These are phyloP conservation scores for Globisporangium recalcitrans DNA, from an alignment of 352 stramenopile species.

Conservation along the genomic window DNA sequence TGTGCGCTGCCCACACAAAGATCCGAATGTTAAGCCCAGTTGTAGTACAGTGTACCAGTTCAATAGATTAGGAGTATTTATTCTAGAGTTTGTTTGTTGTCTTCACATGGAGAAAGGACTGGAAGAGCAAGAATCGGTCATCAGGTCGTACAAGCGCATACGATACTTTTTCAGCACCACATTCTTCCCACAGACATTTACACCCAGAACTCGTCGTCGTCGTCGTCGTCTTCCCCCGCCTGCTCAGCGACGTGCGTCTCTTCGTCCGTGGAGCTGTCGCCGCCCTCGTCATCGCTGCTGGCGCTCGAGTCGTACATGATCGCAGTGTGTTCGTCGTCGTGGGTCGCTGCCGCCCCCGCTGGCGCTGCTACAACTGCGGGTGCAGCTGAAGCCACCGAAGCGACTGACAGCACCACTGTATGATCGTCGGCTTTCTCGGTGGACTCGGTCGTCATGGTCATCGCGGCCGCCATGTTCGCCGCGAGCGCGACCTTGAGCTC, in stretches of 20 bases:
- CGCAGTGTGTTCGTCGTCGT: background rate
- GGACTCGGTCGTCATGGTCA: slow-evolving; percentile 8
- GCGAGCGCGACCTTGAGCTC: slow-evolving; percentile 38
- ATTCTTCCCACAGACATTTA: too few species aligned
- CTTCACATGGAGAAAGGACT: background rate
- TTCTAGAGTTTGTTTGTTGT: slow-evolving; percentile 1
- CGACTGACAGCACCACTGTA: background rate
- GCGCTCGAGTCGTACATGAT: slow-evolving; percentile 11
- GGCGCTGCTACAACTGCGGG: background rate
- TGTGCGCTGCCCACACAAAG: too few species aligned
- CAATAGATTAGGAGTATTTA: slow-evolving; percentile 2
- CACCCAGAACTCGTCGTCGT: slow-evolving; percentile 16
- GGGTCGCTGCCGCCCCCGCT: background rate
- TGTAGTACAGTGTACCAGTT: background rate
- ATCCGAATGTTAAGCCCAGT: background rate
- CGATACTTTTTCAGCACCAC: too few species aligned
- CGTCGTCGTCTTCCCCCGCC: background rate
- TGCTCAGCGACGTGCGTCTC: background rate
- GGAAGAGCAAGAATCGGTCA: too few species aligned
- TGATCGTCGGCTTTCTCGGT: background rate
- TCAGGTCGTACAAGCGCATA: too few species aligned
- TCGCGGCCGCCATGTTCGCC: slow-evolving; percentile 33
- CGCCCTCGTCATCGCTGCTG: slow-evolving; percentile 10
- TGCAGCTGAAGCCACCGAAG: background rate
- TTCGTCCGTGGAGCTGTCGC: slow-evolving; percentile 11